phyloP scores from a whole-genome alignment of 2,329 filamentous ascomycete species.

The Alternaria sp. region DNA sequence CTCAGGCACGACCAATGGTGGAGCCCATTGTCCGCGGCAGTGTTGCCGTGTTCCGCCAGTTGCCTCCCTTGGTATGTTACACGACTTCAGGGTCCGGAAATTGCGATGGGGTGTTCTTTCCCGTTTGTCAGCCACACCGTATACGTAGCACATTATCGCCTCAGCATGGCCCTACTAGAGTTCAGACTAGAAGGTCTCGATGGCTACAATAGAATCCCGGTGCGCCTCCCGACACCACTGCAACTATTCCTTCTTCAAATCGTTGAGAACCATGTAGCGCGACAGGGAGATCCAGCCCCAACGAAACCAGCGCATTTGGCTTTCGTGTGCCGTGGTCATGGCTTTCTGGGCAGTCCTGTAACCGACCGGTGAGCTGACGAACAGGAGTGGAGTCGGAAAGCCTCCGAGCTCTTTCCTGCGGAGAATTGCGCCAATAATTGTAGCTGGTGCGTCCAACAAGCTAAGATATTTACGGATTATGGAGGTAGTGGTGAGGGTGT shows the following conservation, averaged over 20 bases:
- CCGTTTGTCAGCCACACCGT: background rate
- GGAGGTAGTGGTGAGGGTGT: constrained; percentile 77
- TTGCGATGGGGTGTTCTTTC: background rate
- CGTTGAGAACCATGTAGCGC: constrained; percentile 95
- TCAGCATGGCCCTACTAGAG: background rate
- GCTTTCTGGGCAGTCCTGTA: constrained; percentile 76
- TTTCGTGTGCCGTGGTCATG: constrained; percentile 89
- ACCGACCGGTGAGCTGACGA: constrained; percentile 69
- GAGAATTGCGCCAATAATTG: constrained; percentile 65
- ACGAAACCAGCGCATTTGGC: constrained; percentile 98
- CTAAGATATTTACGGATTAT: constrained; percentile 81
- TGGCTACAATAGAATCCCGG: background rate
- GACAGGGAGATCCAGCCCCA: constrained; percentile 93
- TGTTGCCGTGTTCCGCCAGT: constrained; percentile 15
- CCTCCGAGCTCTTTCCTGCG: constrained; percentile 59
- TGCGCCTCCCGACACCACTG: constrained; percentile 10
- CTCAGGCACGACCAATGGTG: background rate
- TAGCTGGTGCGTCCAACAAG: constrained; percentile 76
- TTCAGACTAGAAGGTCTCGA: background rate
- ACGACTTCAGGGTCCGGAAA: background rate
- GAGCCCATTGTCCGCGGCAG: constrained; percentile 10
- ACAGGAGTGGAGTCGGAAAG: constrained; percentile 66
- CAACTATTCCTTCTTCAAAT: constrained; percentile 68
- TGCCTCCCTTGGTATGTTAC: constrained; percentile 11
- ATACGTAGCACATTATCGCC: background rate